Evolutionary conservation across 2,329 filamentous ascomycete species (phyloP), one percentile per base, ranked within the genome.

Genomic region (Penicillium capsulatum): DNA sequence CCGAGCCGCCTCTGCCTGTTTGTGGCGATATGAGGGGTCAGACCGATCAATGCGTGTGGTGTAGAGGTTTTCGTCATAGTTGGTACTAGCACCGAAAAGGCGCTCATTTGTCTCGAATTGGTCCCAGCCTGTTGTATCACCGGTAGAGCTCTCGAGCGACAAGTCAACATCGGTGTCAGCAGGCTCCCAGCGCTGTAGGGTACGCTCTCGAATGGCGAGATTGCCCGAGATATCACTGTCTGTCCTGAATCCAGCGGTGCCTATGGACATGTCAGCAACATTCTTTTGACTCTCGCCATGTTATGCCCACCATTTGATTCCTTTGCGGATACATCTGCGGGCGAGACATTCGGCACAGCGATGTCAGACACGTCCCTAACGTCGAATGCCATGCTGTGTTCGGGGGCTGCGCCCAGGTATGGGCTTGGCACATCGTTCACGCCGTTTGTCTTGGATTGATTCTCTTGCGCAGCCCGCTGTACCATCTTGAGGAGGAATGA

Each of bases 31-130:
- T 38, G 84, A 75, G 1, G 92, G 90, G 54, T 94, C 82, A 48
- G 68, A 85, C 58, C 82, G 87, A 66, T 98, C 81, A 58, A 98
- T 94, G 28, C 79, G 71, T 7, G 92, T 98, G 1, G 92, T 98
- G 69, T 98, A 98, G 30, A 92, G 80, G 54, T 86, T 89, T 67
- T 97, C 92, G 58, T 97, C 82, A 61, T 97, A 98, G 55, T 89
- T 88, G 36, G 85, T 92, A 65, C 81, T 87, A 27, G 94, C 69
- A 24, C 92, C 92, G 59, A 95, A 97, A 19, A 88, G 79, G 40
- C 81, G 77, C 66, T 94, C 86, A 58, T 97, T 97, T 47, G 79
- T 83, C 42, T 86, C 85, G 59, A 98, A 98, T 64, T 98, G 92
- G 62, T 98, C 91, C 92, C 92, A 98, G 7, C 68, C 71, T 5